These are phyloP conservation scores for Simplicillium aogashimaense DNA, from an alignment of 2,329 filamentous ascomycete genomes.

Conservation along the genomic window DNA sequence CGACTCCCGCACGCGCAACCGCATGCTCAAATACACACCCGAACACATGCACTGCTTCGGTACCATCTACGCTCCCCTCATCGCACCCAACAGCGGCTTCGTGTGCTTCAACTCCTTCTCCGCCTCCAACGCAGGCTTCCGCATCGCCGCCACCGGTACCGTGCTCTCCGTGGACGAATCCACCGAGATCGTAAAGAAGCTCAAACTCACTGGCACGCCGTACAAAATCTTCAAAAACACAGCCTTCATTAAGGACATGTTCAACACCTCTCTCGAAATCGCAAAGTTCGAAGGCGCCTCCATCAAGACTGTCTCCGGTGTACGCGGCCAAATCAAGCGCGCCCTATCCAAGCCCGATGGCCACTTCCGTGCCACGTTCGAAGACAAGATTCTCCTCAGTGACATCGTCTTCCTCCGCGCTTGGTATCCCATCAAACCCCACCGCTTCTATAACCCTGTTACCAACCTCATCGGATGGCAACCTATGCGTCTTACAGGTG, in stretches of 20 bases:
- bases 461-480: slow-evolving; percentile 91
- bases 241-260: slow-evolving; percentile 98
- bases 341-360: slow-evolving; percentile 89
- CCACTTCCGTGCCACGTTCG: slow-evolving; percentile 92
- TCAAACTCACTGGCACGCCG: slow-evolving; percentile 86
- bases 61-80: slow-evolving; percentile 89
- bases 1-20: slow-evolving; percentile 84
- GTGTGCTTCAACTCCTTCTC: slow-evolving; percentile 87
- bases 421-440: slow-evolving; percentile 94
- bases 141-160: slow-evolving; percentile 88
- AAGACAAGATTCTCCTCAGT: slow-evolving; percentile 95
- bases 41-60: slow-evolving; percentile 99
- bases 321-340: slow-evolving; percentile 94
- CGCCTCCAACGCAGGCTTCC: slow-evolving; percentile 77
- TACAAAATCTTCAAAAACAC: slow-evolving; percentile 99
- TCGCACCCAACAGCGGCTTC: slow-evolving; percentile 93
- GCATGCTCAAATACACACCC: slow-evolving; percentile 98
- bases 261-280: slow-evolving; percentile 83
- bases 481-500: slow-evolving; percentile 86
- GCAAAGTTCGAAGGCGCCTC: slow-evolving; percentile 96
- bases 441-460: slow-evolving; percentile 93
- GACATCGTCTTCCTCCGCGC: slow-evolving; percentile 94
- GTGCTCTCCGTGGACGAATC: slow-evolving; percentile 91
- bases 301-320: slow-evolving; percentile 91
- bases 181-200: slow-evolving; percentile 97